Evolutionary conservation across 2,329 filamentous ascomycete genomes (phyloP), one percentile per base, ranked within the genome.

Genomic region (Alternaria atra): DNA sequence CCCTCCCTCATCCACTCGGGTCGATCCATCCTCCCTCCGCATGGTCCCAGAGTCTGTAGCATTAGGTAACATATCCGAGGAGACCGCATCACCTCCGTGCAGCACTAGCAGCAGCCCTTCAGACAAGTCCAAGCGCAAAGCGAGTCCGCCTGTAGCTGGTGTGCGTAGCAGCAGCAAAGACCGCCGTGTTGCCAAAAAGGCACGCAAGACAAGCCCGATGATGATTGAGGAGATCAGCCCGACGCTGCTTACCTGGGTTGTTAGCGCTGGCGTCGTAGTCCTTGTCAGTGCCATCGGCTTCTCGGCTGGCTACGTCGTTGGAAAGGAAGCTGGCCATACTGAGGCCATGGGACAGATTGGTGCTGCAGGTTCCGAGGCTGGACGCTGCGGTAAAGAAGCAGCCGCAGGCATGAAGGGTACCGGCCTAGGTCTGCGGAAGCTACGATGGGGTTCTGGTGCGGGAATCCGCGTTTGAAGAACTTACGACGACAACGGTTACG

Each of bases 261-360:
- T 89, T 47, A 87, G 86, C 50, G 88, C 88, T 0, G 87, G 88
- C 2, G 87, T 90, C 17, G 86, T 90, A 2, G 86, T 90, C 2
- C 81, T 89, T 0, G 84, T 90, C 56, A 87, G 85, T 15, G 88
- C 87, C 2, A 84, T 90, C 63, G 88, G 86, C 67, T 90, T 90
- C 73, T 86, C 86, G 1, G 87, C 88, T 4, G 88, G 88, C 1
- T 90, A 89, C 68, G 84, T 85, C 13, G 81, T 89, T 13, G 88
- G 88, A 10, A 83, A 83, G 55, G 87, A 89, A 64, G 83, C 86
- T 5, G 86, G 86, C 1, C 80, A 82, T 52, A 77, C 84, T 3
- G 87, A 89, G 69, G 82, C 72, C 7, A 64, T 77, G 60, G 71
- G 73, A 23, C 73, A 77, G 46, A 42, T 77, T 42, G 73, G 74